Percentiles rank a stretch among this genome's conserved stretches.
Conservation (phyloP, 2,329 filamentous ascomycete species). For the Thyridium curvatum region DNA sequence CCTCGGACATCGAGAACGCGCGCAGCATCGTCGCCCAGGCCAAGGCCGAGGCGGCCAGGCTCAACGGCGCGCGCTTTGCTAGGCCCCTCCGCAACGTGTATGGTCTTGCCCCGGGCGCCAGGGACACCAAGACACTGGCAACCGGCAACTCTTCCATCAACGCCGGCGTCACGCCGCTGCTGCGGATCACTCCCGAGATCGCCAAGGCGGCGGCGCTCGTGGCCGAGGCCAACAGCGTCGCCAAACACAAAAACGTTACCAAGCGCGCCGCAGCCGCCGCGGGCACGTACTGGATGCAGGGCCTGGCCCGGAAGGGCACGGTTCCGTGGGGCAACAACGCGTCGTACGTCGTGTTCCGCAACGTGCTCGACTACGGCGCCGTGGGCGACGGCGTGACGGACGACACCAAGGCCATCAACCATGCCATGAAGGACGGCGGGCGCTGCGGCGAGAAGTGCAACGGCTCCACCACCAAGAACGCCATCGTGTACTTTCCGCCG, state of each 20-base stretch:
- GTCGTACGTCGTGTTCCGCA: background rate
- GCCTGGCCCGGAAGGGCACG: conserved; percentile 10
- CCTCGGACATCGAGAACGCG: no score
- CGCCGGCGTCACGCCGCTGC: no score
- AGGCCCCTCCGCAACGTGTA: no score
- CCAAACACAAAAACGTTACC: no score
- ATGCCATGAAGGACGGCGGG: background rate
- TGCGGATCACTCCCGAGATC: conserved; percentile 15
- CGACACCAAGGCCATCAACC: conserved; percentile 51
- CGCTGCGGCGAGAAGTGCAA: conserved; percentile 1
- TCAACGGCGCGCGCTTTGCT: no score
- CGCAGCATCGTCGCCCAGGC: no score
- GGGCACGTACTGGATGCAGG: conserved; percentile 15
- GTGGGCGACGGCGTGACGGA: conserved; percentile 68
- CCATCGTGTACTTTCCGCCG: conserved; percentile 5
- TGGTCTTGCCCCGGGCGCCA: no score
- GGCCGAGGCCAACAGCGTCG: conserved; percentile 8
- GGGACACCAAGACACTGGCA: no score
- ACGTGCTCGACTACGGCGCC: conserved; percentile 38
- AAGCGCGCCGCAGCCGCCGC: background rate
- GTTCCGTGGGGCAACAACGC: conserved; percentile 15
- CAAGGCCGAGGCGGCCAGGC: no score
- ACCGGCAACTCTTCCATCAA: no score
- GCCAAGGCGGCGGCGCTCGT: conserved; percentile 15
- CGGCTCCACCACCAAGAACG: background rate